A percentile compares a stretch with the other conserved stretches of the same genome.
phyloP scores from a whole-genome alignment of 805 yeast genomes.

The Candida parachauliodes region DNA sequence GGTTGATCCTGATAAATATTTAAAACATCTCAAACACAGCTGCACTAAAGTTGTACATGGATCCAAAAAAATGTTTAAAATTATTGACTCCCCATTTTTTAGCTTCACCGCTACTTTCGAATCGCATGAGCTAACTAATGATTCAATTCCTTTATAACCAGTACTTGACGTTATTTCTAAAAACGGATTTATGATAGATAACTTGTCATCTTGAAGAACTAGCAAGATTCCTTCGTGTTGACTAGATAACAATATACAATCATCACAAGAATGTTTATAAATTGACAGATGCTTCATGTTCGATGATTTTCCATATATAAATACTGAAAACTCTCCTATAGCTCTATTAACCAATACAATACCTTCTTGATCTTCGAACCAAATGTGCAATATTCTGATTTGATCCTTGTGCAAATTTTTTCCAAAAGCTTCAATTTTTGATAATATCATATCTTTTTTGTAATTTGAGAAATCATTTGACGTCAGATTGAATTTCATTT shows the following conservation, averaged over 20 bases:
- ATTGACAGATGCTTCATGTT: conserved; percentile 27
- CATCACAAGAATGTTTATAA: conserved; percentile 26
- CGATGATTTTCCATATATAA: conserved; percentile 43
- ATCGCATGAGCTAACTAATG: conserved; percentile 27
- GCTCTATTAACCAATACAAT: conserved; percentile 49
- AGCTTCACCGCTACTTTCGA: conserved; percentile 24
- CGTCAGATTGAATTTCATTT: conserved; percentile 15
- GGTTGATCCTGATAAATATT: conserved; percentile 54
- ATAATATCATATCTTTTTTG: conserved; percentile 68
- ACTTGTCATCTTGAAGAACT: conserved; percentile 30
- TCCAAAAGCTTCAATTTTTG: conserved; percentile 48
- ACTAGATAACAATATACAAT: conserved; percentile 37
- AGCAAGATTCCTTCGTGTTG: conserved; percentile 44
- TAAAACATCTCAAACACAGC: conserved; percentile 47
- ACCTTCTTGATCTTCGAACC: conserved; percentile 56
- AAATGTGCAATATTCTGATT: conserved; percentile 27
- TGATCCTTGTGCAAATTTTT: conserved; percentile 21
- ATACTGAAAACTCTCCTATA: conserved; percentile 43
- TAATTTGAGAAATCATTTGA: conserved; percentile 30
- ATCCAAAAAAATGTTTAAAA: conserved; percentile 33
- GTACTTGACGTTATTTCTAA: conserved; percentile 41
- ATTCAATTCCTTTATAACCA: conserved; percentile 14
- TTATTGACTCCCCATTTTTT: conserved; percentile 17
- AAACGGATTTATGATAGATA: conserved; percentile 55
- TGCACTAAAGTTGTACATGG: conserved; percentile 45